Base-by-base conservation (phyloP, 2,329 filamentous ascomycete genomes). In the Myotisia sp. region DNA sequence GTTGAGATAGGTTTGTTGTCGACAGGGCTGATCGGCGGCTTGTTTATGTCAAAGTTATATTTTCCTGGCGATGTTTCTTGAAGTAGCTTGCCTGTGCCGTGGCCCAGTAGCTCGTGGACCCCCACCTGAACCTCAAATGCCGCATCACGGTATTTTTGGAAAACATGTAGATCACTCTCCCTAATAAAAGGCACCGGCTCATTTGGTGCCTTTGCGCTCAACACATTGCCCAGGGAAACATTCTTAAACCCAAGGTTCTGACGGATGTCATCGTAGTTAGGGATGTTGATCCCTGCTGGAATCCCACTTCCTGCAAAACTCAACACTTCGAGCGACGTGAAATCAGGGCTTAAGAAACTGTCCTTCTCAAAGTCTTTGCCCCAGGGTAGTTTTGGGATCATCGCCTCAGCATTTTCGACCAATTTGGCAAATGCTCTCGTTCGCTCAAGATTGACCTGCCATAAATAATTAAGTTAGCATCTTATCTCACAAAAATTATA, bases 81-180 rank as follows among this genome's bases (percentile, higher is more conserved):
- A 0, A 95, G 70, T 7, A 95, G 69, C 60, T 94, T 95, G 29
- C 87, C 87, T 39, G 86, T 93, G 19, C 87, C 87, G 47, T 94
- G 87, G 12, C 86, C 81, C 2, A 76, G 50, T 63, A 94, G 73
- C 54, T 94, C 86, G 57, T 95, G 87, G 13, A 95, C 76, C 16
- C 86, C 87, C 31, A 98, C 87, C 59, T 95, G 86, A 2, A 94
- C 84, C 58, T 95, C 87, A 48, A 95, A 95, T 0, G 87, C 78
- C 5, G 73, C 70, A 48, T 94, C 86, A 7, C 84, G 80, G 58
- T 83, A 85, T 51, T 80, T 79, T 47, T 79, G 71, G 58, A 79
- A 95, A 3, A 92, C 54, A 2, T 74, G 71, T 14, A 90, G 67
- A 48, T 95, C 87, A 28, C 71, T 67, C 2, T 81, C 74, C 9